Base-by-base conservation (phyloP, 2,329 filamentous ascomycete genomes). In the Arthrinium puccinioides region DNA sequence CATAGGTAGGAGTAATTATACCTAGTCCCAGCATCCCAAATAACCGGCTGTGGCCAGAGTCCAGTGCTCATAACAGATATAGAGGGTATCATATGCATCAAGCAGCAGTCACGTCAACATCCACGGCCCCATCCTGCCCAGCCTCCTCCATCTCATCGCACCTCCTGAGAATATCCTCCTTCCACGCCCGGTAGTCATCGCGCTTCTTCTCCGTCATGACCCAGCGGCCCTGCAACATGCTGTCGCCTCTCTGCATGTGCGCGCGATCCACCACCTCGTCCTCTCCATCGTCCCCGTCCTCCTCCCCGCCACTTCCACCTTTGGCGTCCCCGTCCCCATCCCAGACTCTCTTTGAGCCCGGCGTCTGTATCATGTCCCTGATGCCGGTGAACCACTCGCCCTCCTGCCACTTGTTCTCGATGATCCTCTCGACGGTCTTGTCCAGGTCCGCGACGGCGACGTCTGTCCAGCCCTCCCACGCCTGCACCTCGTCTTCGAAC, bases 181-280 rank as follows among this genome's bases (percentile, higher is more conserved):
- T 81, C 86, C 85, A 92, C 14, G 55, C 56, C 30, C 56, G 63
- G 53, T 79, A 88, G 9, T 82, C 76, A 27, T 64, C 65, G 48
- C 70, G 69, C 46, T 76, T 77, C 43, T 70, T 64, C 33, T 81
- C 76, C 44, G 79, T 81, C 48, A 89, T 57, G 50, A 80, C 82
- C 50, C 84, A 80, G 32, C 74, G 72, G 45, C 82, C 79, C 56
- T 88, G 83, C 48, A 89, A 76, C 84, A 88, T 88, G 3, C 79
- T 84, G 44, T 79, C 75, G 8, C 69, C 63, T 39, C 69, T 57
- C 58, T 77, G 60, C 20, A 69, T 54, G 39, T 69, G 63, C 25
- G 62, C 52, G 41, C 68, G 53, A 40, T 69, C 63, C 23, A 62
- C 52, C 40, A 57, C 64, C 43, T 52, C 59, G 9, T 48, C 48